Base-by-base conservation (phyloP, 768 basidiomycete genomes). In the Leccinellum rugosiceps region DNA sequence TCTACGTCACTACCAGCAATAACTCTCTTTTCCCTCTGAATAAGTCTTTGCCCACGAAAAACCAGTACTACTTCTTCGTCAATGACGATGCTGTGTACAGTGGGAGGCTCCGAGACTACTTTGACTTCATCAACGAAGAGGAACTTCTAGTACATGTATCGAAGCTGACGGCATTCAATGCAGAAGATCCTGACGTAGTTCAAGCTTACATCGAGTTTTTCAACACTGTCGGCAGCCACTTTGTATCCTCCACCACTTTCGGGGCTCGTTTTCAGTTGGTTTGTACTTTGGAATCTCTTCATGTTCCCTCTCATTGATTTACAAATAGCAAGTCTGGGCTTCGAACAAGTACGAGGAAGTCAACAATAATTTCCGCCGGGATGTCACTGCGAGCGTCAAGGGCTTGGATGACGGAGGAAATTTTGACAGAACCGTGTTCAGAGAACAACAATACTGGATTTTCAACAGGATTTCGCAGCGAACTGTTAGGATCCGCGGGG, bases 381-480 rank as follows among this genome's bases (percentile, higher is more conserved):
- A 58, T 19, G 54, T 58, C 41, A 55, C 57, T 54, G 57, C 57
- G 8, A 58, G 57, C 13, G 52, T 58, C 19, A 45, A 38, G 43
- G 58, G 58, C 19, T 50, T 58, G 54, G 50, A 58, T 19, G 32
- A 35, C 9, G 58, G 58, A 30, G 58, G 58, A 4, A 9, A 46
- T 28, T 58, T 30, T 8, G 58, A 58, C 11, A 5, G 5, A 13
- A n/a, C 31, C 13, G 54, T 58, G 25, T 45, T 56, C 43, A 2
- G 4, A 2, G 58, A 56, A 46, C 10, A 25, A 25, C 57, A 58
- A 21, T 41, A 41, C 38, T 6, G 38, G 47, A 43, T 23, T 19
- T 58, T 58, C 53, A 25, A 44, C 23, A 35, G 57, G n/a, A 3
- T 50, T 41, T 58, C 57, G 2, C 53, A 58, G 47, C 53, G 57